phyloP scores from a whole-genome alignment of 2,329 filamentous ascomycete species.

The Endothia cerciana region DNA sequence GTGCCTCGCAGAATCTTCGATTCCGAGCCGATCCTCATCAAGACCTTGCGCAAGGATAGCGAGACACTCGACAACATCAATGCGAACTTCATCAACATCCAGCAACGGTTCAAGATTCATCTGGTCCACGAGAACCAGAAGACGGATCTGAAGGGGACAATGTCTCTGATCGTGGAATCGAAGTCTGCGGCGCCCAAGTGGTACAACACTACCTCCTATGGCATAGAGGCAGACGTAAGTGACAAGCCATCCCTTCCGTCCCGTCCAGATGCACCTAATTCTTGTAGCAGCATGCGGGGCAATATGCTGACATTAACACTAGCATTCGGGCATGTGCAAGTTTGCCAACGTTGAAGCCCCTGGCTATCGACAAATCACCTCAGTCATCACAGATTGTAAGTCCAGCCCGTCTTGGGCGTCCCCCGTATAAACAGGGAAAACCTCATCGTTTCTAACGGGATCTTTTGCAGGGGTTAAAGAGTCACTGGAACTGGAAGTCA shows the following conservation, averaged over 20 bases:
- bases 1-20: constrained; percentile 70
- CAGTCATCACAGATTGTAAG: constrained; percentile 49
- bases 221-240: constrained; percentile 65
- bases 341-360: constrained; percentile 67
- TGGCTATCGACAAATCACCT: constrained; percentile 61
- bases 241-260: background rate
- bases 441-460: background rate
- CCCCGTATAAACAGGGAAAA: background rate
- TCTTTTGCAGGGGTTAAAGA: constrained; percentile 46
- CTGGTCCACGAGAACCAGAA: constrained; percentile 78
- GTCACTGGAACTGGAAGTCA: constrained; percentile 56
- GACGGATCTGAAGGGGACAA: constrained; percentile 68
- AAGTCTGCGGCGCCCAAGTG: constrained; percentile 70
- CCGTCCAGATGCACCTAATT: background rate
- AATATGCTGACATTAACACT: background rate
- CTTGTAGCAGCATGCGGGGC: background rate
- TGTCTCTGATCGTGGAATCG: constrained; percentile 65
- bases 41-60: constrained; percentile 72
- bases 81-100: constrained; percentile 71
- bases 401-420: background rate
- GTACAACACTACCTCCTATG: constrained; percentile 71
- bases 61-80: constrained; percentile 78
- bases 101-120: constrained; percentile 71
- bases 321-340: constrained; percentile 73
- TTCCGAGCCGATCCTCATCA: constrained; percentile 68